Conservation (phyloP, 345 rosid species). For the Citrus cavaleriei region DNA sequence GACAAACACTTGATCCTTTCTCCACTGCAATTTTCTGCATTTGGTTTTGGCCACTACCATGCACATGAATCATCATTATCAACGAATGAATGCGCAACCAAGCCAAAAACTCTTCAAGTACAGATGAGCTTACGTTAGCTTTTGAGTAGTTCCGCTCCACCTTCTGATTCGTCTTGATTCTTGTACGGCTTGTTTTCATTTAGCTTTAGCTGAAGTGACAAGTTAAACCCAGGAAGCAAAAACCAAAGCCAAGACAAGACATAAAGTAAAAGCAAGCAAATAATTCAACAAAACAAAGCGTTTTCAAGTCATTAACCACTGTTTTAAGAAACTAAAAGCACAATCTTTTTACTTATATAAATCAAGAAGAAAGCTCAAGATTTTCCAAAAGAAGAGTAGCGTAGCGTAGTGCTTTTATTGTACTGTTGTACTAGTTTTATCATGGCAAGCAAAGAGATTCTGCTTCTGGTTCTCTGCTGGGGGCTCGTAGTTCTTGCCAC, state of each 20-base stretch:
- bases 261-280: not conserved
- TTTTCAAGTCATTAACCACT: not conserved
- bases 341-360: too few species aligned
- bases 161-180: not conserved
- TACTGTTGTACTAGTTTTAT: not conserved
- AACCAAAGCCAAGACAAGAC: not conserved
- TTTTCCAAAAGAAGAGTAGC: too few species aligned
- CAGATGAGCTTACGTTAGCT: not conserved
- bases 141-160: too few species aligned
- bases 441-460: conserved; percentile 16
- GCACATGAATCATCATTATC: too few species aligned
- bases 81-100: too few species aligned
- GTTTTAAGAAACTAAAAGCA: conserved; percentile 1
- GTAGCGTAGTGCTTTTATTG: not conserved
- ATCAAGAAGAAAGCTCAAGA: too few species aligned
- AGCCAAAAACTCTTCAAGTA: too few species aligned
- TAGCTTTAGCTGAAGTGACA: not conserved
- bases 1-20: not conserved
- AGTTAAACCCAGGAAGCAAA: conserved; percentile 1
- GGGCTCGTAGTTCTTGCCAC: conserved; percentile 23
- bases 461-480: conserved; percentile 12
- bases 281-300: not conserved
- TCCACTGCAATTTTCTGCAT: not conserved
- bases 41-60: too few species aligned
- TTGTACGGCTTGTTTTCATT: not conserved